These are phyloP conservation scores for Graphiopsis chlorocephala DNA, from an alignment of 2,329 filamentous ascomycete genomes.

Conservation along the genomic window DNA sequence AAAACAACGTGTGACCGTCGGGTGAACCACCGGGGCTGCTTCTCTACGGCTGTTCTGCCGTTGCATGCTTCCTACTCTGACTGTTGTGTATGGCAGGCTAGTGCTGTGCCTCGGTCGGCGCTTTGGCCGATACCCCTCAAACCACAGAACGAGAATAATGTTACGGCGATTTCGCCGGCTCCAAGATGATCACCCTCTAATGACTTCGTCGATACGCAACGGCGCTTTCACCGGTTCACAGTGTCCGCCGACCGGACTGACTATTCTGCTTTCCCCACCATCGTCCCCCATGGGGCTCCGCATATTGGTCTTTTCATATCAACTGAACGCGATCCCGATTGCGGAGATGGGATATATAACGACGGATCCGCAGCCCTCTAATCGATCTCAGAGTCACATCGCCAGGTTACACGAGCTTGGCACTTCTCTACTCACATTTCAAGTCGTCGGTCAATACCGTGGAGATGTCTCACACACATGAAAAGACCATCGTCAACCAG, in stretches of 20 bases:
- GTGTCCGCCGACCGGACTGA: neutral
- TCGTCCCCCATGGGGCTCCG: neutral
- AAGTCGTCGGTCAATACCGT: neutral
- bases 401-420: neutral
- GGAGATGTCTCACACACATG: neutral
- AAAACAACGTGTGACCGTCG: neutral
- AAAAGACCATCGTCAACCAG: neutral
- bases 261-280: neutral
- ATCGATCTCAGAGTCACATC: neutral
- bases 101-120: neutral
- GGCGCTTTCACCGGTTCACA: neutral
- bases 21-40: neutral
- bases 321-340: neutral
- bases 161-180: neutral
- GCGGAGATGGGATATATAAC: neutral
- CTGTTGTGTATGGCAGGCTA: neutral
- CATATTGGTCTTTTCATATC: neutral
- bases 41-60: neutral
- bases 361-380: neutral
- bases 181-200: neutral
- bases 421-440: neutral
- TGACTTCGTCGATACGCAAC: neutral
- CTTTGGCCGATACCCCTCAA: neutral
- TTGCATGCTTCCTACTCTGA: neutral
- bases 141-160: too few species aligned